Conservation (phyloP, 306 rosid genomes). For the Medicago arabica region DNA sequence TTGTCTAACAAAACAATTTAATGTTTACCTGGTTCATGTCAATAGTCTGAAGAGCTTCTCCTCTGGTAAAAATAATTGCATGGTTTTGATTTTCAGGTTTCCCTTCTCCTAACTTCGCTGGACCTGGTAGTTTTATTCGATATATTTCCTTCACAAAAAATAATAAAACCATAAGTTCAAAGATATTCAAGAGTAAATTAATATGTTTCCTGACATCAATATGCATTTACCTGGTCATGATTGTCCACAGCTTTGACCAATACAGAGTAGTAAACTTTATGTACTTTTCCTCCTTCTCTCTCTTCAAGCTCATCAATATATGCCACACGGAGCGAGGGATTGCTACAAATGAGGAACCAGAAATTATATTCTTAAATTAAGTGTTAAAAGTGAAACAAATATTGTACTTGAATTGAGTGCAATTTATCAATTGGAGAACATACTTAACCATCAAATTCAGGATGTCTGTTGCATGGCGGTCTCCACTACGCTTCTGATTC, state of each 20-base stretch:
- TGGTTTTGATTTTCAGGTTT: conserved; percentile 99
- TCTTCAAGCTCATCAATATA: conserved; percentile 98
- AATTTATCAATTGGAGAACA: conserved; percentile 53
- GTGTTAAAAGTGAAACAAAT: conserved; percentile 33
- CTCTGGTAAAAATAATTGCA: conserved; percentile 90
- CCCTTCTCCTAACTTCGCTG: conserved; percentile 95
- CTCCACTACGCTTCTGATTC: conserved; percentile 94
- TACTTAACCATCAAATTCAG: conserved; percentile 98
- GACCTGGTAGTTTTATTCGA: conserved; percentile 88
- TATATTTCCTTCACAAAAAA: conserved; percentile 77
- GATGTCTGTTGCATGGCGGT: conserved; percentile 95
- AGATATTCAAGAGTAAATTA: conserved; percentile 28
- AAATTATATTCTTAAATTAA: conserved; percentile 43
- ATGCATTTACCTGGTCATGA: conserved; percentile 80
- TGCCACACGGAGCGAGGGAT: conserved; percentile 98
- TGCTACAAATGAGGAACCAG: conserved; percentile 53
- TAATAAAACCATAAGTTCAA: conserved; percentile 46
- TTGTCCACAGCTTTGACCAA: conserved; percentile 87
- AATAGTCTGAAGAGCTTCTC: conserved; percentile 97
- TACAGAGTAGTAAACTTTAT: conserved; percentile 94
- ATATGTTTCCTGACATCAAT: conserved; percentile 35
- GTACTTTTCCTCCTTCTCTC: conserved; percentile 78
- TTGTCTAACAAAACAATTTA: neutral
- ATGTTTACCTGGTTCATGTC: conserved; percentile 94
- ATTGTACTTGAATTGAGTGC: conserved; percentile 35